Conservation (phyloP, 129 eudicot genomes). For the Escallonia herrerae region DNA sequence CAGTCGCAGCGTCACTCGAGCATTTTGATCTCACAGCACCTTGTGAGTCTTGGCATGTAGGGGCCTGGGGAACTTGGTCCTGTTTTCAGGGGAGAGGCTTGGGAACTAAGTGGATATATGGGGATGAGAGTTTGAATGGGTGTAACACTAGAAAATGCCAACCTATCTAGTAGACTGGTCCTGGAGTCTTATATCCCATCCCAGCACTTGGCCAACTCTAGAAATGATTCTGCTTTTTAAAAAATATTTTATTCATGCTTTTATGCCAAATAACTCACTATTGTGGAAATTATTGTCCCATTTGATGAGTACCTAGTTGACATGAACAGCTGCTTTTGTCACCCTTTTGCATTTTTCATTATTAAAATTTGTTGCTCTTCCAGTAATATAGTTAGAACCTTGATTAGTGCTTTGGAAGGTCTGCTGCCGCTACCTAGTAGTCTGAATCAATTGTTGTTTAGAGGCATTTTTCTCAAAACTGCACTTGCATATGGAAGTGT, state of each 20-base stretch:
- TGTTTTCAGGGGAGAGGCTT: not conserved
- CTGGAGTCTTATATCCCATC: conserved; percentile 11
- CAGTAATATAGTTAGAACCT: no score
- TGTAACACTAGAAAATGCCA: conserved; percentile 3
- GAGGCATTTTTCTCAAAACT: no score
- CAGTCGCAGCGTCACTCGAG: not conserved
- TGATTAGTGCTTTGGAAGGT: no score
- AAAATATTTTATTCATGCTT: not conserved
- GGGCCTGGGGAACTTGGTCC: conserved; percentile 16
- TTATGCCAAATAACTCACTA: conserved; percentile 1
- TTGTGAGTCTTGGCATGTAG: conserved; percentile 12
- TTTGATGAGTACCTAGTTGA: not conserved
- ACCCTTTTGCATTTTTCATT: no score
- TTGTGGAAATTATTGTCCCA: conserved; percentile 1
- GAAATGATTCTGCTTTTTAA: not conserved
- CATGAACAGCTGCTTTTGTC: no score
- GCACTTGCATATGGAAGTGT: no score
- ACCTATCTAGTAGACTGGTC: not conserved
- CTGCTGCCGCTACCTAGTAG: no score
- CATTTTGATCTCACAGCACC: not conserved
- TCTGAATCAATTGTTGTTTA: no score
- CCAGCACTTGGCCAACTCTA: conserved; percentile 3
- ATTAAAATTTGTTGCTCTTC: no score
- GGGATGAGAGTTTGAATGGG: conserved; percentile 21
- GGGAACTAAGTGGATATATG: conserved; percentile 13